phyloP scores from a whole-genome alignment of 352 stramenopile species.

The Globisporangium rhizosaccharum region DNA sequence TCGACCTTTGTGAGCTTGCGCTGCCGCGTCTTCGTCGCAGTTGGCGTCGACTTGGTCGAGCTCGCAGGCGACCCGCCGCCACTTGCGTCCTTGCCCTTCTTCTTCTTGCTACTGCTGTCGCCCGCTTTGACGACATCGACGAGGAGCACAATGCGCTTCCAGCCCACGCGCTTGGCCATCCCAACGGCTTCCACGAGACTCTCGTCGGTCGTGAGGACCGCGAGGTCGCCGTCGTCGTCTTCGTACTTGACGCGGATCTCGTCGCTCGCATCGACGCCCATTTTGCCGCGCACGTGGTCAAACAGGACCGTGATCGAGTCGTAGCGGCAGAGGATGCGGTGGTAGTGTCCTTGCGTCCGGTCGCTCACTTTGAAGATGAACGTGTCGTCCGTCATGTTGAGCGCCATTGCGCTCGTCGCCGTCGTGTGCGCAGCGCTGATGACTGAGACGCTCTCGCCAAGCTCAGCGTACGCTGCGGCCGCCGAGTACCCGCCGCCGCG shows the following conservation, averaged over 20 bases:
- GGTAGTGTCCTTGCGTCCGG: constrained; percentile 69
- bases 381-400: constrained; percentile 56
- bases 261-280: constrained; percentile 50
- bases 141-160: constrained; percentile 79
- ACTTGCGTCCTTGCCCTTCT: constrained; percentile 12
- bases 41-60: constrained; percentile 30
- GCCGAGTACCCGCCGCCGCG: constrained; percentile 35
- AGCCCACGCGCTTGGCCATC: constrained; percentile 80
- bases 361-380: constrained; percentile 90
- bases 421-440: constrained; percentile 76
- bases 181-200: constrained; percentile 81
- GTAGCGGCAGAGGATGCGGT: constrained; percentile 80
- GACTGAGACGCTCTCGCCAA: constrained; percentile 84
- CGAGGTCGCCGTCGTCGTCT: constrained; percentile 84
- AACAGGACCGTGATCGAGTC: constrained; percentile 64
- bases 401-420: constrained; percentile 68
- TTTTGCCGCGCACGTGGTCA: constrained; percentile 80
- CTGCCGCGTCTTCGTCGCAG: constrained; percentile 24
- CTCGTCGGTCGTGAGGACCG: constrained; percentile 79
- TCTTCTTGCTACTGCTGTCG: constrained; percentile 5
- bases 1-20: constrained; percentile 79
- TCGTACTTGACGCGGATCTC: constrained; percentile 83
- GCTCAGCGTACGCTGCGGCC: constrained; percentile 68
- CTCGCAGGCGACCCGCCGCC: constrained; percentile 8
- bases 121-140: constrained; percentile 69